Base-by-base conservation (phyloP, 2,329 filamentous ascomycete genomes). In the Ophiostoma sp. region DNA sequence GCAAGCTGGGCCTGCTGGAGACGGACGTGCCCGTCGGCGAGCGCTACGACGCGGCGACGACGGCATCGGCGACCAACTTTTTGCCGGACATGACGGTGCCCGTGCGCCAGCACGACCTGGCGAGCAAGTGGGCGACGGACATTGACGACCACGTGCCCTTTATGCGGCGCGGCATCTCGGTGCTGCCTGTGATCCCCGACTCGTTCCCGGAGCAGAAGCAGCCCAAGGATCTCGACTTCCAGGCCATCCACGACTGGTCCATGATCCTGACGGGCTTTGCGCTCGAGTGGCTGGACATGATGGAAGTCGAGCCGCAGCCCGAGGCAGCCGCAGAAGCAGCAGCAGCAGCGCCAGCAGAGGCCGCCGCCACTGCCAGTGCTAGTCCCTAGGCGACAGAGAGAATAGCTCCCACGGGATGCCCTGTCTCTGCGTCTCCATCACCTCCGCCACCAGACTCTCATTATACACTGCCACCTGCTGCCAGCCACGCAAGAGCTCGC, bases 61-160 rank as follows among this genome's bases (percentile, higher is more conserved):
- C 67, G 15, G 23, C n/a, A 13, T 23, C 33, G 62, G 36, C 39
- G 41, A 65, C 67, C 41, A 36, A 5, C 17, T 71, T 71, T 17
- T 15, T 71, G 65, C 70, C 70, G 23, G 70, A 71, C 68, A 52
- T 27, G 27, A 1, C 68, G 15, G 57, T 67, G n/a, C 70, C 70
- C 31, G 67, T 1, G 83, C 88, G 54, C 52, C 70, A 71, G 67
- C 33, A 52, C 31, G 67, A 27, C 33, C 27, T 71, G 4, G 70
- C 67, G 27, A 64, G 15, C 78, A 79, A 15, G 79, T 88, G 6
- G 80, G 81, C 4, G 79, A 85, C 92, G 5, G 82, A 69, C 67
- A n/a, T 86, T 72, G 92, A 94, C 76, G 92, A 95, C 74, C 91
- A 95, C 77, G 75, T 93, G 3, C 92, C 92, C 0, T 95, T 95